These are phyloP conservation scores for Mycena polygramma DNA, from an alignment of 768 basidiomycete genomes.

Conservation along the genomic window DNA sequence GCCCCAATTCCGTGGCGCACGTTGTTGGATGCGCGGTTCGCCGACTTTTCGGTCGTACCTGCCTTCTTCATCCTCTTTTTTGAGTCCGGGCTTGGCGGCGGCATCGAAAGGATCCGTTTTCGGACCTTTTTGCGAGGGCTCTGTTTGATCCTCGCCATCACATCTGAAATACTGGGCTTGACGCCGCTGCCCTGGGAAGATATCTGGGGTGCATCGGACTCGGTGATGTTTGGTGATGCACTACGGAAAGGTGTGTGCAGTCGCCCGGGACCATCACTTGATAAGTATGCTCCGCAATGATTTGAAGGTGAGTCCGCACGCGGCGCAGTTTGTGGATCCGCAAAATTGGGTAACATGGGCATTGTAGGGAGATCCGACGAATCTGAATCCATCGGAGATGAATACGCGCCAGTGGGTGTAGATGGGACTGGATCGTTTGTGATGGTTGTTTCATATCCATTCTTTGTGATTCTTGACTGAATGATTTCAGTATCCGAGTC, in stretches of 20 bases:
- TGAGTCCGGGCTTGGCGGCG: too few species aligned
- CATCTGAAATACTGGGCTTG: background rate
- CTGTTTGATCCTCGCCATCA: background rate
- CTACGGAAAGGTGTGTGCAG: background rate
- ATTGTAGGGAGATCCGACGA: background rate
- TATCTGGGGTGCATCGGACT: background rate
- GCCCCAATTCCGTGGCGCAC: too few species aligned
- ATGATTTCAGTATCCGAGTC: background rate
- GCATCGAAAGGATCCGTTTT: too few species aligned
- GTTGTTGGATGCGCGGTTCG: too few species aligned
- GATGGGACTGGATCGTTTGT: background rate
- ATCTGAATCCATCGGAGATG: background rate
- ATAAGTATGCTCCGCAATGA: too few species aligned
- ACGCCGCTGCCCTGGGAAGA: background rate
- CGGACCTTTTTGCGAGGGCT: conserved; percentile 3
- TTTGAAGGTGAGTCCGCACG: background rate
- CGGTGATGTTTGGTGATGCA: background rate
- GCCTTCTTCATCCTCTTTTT: too few species aligned
- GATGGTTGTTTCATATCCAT: background rate
- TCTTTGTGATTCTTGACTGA: background rate
- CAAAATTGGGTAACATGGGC: background rate
- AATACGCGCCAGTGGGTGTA: background rate
- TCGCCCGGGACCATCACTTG: too few species aligned
- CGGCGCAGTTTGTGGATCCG: background rate
- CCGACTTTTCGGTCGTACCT: too few species aligned